Conservation (phyloP, 768 basidiomycete species). For the Boletus eberwhitei region DNA sequence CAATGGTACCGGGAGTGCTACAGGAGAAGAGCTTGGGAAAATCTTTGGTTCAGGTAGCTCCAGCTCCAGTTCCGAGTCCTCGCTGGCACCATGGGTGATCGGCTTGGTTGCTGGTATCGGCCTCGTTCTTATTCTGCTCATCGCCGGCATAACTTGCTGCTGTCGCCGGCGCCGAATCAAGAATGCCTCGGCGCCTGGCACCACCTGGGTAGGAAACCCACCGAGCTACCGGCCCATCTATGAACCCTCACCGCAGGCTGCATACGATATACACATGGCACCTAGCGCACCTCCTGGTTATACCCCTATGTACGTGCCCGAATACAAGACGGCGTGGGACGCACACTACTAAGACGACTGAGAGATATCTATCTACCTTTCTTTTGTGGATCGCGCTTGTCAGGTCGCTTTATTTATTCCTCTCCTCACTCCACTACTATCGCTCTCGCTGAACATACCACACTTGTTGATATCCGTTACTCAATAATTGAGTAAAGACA, state of each 20-base stretch:
- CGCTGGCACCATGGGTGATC: slow-evolving; percentile 9
- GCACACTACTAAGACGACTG: slow-evolving; percentile 10
- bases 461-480: not conserved
- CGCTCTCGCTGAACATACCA: not conserved
- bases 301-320: slow-evolving; percentile 6
- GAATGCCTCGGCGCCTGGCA: not conserved
- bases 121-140: slow-evolving; percentile 7
- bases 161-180: slow-evolving; percentile 13
- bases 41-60: slow-evolving; percentile 36
- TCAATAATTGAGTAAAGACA: not conserved
- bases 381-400: not conserved
- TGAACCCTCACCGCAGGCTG: slow-evolving; percentile 27
- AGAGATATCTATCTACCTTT: not conserved
- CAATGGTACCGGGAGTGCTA: not conserved
- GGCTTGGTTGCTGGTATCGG: slow-evolving; percentile 11
- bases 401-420: not conserved
- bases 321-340: slow-evolving; percentile 28
- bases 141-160: slow-evolving; percentile 1
- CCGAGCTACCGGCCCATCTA: slow-evolving; percentile 24
- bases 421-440: not conserved
- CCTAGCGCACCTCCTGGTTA: slow-evolving; percentile 11
- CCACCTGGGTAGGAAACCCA: slow-evolving; percentile 3
- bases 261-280: slow-evolving; percentile 27
- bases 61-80: slow-evolving; percentile 26
- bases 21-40: slow-evolving; percentile 31